Conservation (phyloP, 106 monocot species). For the Allium fistulosum region DNA sequence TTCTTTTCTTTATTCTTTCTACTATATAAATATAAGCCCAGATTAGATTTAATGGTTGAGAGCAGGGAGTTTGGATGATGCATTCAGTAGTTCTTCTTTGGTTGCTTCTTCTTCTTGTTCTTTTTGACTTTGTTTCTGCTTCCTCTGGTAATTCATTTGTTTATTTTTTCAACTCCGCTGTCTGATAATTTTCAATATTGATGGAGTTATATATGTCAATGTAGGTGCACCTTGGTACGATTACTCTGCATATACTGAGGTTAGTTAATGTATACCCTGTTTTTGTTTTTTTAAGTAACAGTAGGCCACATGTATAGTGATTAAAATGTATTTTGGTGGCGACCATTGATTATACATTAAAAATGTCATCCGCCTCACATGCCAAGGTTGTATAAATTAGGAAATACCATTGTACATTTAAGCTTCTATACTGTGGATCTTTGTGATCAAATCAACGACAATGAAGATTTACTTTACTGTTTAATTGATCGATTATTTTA, state of each 20-base stretch:
- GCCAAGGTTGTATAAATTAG: not conserved
- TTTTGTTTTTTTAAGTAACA: not conserved
- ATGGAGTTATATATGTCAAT: not conserved
- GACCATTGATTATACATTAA: too few species aligned
- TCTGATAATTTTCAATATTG: not conserved
- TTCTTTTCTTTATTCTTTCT: not conserved
- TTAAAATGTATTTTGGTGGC: too few species aligned
- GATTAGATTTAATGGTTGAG: not conserved
- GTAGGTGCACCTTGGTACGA: slow-evolving; percentile 33
- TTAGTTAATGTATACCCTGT: not conserved
- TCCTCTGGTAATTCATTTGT: not conserved
- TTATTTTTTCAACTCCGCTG: not conserved
- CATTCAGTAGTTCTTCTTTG: not conserved
- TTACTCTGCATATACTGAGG: slow-evolving; percentile 46
- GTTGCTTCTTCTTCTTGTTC: not conserved
- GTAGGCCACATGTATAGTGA: too few species aligned
- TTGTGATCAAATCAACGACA: too few species aligned
- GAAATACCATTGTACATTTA: not conserved
- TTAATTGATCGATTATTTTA: too few species aligned
- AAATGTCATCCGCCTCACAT: too few species aligned
- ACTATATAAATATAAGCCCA: too few species aligned
- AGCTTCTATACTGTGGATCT: too few species aligned
- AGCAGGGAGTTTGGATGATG: not conserved
- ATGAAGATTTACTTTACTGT: too few species aligned
- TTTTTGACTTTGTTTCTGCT: not conserved